phyloP scores from a whole-genome alignment of 2,329 filamentous ascomycete genomes.

The Fusarium sp. region DNA sequence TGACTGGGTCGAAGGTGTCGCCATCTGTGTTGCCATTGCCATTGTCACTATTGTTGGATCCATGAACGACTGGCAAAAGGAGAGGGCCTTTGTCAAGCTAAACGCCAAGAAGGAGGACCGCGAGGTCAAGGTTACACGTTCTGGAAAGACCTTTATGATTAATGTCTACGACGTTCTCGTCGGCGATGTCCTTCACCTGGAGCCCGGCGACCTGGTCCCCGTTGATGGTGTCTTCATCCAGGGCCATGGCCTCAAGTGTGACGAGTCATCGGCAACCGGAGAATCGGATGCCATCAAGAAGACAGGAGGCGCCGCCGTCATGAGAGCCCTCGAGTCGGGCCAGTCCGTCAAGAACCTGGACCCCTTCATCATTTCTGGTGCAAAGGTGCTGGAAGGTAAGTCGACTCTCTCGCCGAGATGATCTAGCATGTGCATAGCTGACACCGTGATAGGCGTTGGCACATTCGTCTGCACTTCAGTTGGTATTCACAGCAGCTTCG shows the following conservation, averaged over 20 bases:
- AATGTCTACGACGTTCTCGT: constrained; percentile 17
- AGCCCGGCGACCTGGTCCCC: constrained; percentile 19
- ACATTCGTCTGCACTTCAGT: constrained; percentile 79
- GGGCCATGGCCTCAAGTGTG: constrained; percentile 24
- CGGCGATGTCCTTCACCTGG: constrained; percentile 19
- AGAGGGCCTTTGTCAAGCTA: constrained; percentile 26
- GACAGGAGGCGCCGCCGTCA: constrained; percentile 56
- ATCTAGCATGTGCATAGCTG: too few species aligned
- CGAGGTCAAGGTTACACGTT: constrained; percentile 25
- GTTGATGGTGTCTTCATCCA: constrained; percentile 24
- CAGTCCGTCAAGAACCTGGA: constrained; percentile 74
- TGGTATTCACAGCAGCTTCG: constrained; percentile 77
- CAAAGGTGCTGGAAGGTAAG: constrained; percentile 75
- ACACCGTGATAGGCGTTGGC: constrained; percentile 50
- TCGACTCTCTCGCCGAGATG: too few species aligned
- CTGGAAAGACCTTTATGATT: constrained; percentile 16
- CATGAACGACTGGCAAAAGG: constrained; percentile 25
- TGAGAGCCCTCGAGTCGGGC: constrained; percentile 75
- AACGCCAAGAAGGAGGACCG: constrained; percentile 26
- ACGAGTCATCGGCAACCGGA: constrained; percentile 64
- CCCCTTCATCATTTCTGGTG: constrained; percentile 87
- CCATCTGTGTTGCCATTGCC: constrained; percentile 18
- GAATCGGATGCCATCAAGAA: constrained; percentile 81
- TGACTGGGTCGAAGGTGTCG: constrained; percentile 23
- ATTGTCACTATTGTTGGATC: constrained; percentile 22